Evolutionary conservation across 345 rosid genomes (phyloP).

Genomic region (Rhodomyrtus tomentosa): DNA sequence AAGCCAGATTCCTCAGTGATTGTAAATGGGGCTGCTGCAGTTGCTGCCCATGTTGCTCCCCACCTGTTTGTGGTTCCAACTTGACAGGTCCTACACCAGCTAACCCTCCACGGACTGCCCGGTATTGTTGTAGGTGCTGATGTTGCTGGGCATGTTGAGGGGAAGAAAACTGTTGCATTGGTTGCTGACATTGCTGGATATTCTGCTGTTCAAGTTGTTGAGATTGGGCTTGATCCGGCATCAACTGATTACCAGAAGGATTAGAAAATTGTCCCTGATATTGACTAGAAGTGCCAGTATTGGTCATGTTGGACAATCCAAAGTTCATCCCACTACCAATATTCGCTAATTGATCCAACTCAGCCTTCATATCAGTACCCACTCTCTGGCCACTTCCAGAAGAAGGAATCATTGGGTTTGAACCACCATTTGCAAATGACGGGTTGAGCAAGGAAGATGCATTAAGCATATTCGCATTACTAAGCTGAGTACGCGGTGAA

Average conservation of each 20-base stretch:
- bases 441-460: conserved; percentile 67
- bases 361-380: conserved; percentile 60
- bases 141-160: conserved; percentile 36
- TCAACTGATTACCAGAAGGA: conserved; percentile 47
- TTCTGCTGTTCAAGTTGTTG: conserved; percentile 55
- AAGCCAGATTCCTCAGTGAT: conserved; percentile 10
- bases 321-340: conserved; percentile 60
- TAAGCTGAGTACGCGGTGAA: conserved; percentile 60
- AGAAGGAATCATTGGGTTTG: conserved; percentile 43
- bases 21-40: conserved; percentile 38
- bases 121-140: conserved; percentile 24
- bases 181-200: conserved; percentile 66
- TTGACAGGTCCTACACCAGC: conserved; percentile 23
- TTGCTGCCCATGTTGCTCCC: conserved; percentile 23
- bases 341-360: conserved; percentile 55
- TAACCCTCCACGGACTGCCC: conserved; percentile 21
- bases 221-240: conserved; percentile 62
- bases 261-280: conserved; percentile 66
- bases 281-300: conserved; percentile 57
- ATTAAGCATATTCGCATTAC: conserved; percentile 64
- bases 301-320: conserved; percentile 47
- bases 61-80: conserved; percentile 23
- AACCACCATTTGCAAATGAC: conserved; percentile 68
- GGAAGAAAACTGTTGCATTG: conserved; percentile 53
- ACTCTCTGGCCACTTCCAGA: conserved; percentile 43